A percentile compares a stretch with the other conserved stretches of the same genome.
phyloP scores from a whole-genome alignment of 2,329 filamentous ascomycete species.

The Lithohypha guttulata region DNA sequence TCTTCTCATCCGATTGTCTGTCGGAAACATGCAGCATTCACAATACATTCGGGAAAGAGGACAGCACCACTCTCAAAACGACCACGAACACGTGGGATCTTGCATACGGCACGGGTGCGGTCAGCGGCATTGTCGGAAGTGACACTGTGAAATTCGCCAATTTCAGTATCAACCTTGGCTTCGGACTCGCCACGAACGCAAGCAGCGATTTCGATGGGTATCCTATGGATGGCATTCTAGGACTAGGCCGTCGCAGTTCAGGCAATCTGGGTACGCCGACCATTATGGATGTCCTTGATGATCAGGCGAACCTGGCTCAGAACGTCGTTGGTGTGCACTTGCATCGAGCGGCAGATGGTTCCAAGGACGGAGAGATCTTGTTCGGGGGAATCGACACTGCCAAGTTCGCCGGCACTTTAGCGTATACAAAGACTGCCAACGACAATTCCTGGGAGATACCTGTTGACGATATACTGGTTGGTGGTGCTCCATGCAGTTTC shows the following conservation, averaged over 20 bases:
- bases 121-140: slow-evolving; percentile 53
- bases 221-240: slow-evolving; percentile 80
- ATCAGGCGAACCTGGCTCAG: slow-evolving; percentile 45
- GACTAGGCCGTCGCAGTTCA: slow-evolving; percentile 55
- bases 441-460: slow-evolving; percentile 58
- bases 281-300: slow-evolving; percentile 53
- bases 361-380: slow-evolving; percentile 63
- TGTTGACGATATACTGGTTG: slow-evolving; percentile 54
- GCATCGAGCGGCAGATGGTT: slow-evolving; percentile 53
- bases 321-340: slow-evolving; percentile 65
- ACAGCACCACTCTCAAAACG: slow-evolving; percentile 54
- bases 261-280: slow-evolving; percentile 45
- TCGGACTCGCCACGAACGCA: slow-evolving; percentile 62
- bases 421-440: slow-evolving; percentile 49
- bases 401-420: slow-evolving; percentile 58
- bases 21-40: slow-evolving; percentile 58
- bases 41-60: slow-evolving; percentile 53
- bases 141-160: slow-evolving; percentile 60
- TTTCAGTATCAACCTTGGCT: slow-evolving; percentile 52
- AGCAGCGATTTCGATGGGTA: slow-evolving; percentile 66
- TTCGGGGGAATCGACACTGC: slow-evolving; percentile 60
- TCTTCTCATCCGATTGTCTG: slow-evolving; percentile 62
- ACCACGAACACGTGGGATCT: slow-evolving; percentile 51
- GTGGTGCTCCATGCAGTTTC: slow-evolving; percentile 46
- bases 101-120: slow-evolving; percentile 65